These are phyloP conservation scores for Papiliotrema flavescens DNA, from an alignment of 1,284 basidiomycete genomes.

Conservation along the genomic window DNA sequence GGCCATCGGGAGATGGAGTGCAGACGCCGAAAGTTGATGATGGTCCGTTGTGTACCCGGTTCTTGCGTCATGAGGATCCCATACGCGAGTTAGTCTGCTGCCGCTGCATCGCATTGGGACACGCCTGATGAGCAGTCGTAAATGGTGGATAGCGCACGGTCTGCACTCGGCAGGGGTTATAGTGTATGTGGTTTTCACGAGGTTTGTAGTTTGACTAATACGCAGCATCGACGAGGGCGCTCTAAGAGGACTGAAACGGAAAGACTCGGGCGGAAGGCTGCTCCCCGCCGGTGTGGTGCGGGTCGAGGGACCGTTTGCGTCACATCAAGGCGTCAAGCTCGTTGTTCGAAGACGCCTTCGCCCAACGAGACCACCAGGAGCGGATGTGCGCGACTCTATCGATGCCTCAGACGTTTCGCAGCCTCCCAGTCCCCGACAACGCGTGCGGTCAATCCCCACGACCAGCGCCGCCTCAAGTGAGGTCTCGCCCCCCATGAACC, in stretches of 20 bases:
- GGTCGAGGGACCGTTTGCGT: slow-evolving; percentile 84
- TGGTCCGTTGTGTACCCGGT: slow-evolving; percentile 72
- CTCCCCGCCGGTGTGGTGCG: slow-evolving; percentile 85
- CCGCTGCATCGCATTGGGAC: background rate
- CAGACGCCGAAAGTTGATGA: slow-evolving; percentile 26
- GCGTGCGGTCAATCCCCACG: background rate
- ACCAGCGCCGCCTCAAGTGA: background rate
- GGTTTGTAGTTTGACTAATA: background rate
- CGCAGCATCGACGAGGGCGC: slow-evolving; percentile 69
- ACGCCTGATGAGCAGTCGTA: slow-evolving; percentile 55
- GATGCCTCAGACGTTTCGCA: slow-evolving; percentile 6
- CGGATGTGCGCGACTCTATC: slow-evolving; percentile 1
- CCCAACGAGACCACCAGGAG: background rate
- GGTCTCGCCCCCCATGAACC: background rate
- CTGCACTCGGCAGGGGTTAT: slow-evolving; percentile 82
- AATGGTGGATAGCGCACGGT: slow-evolving; percentile 93
- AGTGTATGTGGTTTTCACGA: slow-evolving; percentile 47
- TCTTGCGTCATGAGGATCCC: slow-evolving; percentile 69
- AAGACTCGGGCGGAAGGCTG: slow-evolving; percentile 83
- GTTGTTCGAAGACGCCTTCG: slow-evolving; percentile 56
- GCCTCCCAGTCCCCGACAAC: slow-evolving; percentile 8
- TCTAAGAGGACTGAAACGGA: slow-evolving; percentile 73
- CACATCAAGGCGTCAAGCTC: slow-evolving; percentile 88
- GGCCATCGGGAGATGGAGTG: slow-evolving; percentile 29
- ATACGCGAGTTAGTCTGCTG: slow-evolving; percentile 61